phyloP scores from a whole-genome alignment of 345 rosid species.

The Geranium rotundifolium region DNA sequence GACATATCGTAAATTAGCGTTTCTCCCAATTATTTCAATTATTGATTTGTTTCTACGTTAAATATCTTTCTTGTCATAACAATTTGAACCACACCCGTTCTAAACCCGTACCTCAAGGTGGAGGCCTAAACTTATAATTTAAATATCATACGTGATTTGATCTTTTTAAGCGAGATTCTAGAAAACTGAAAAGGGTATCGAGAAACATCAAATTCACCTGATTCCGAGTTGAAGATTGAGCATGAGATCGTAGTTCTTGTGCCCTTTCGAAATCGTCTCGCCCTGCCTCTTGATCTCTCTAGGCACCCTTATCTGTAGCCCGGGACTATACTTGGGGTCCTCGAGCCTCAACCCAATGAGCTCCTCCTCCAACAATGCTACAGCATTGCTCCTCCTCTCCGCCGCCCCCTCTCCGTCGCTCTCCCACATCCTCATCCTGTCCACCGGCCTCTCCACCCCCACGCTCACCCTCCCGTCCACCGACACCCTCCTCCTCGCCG shows the following conservation, averaged over 20 bases:
- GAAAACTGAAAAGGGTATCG: not conserved
- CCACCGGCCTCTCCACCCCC: slow-evolving; percentile 60
- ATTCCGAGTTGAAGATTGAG: slow-evolving; percentile 55
- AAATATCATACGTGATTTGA: slow-evolving; percentile 26
- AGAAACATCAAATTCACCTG: not conserved
- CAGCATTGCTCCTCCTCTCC: slow-evolving; percentile 4
- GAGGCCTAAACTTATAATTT: no score
- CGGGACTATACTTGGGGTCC: slow-evolving; percentile 21
- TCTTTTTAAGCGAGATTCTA: slow-evolving; percentile 16
- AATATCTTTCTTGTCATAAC: no score
- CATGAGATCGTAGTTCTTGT: slow-evolving; percentile 88
- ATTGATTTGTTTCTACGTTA: no score
- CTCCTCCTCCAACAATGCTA: slow-evolving; percentile 20
- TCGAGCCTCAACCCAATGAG: slow-evolving; percentile 29
- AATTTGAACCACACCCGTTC: no score
- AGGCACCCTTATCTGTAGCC: slow-evolving; percentile 53
- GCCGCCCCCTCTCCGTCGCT: slow-evolving; percentile 12
- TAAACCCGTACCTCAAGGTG: no score
- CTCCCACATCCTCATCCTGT: slow-evolving; percentile 65
- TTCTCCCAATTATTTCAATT: no score
- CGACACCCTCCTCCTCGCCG: slow-evolving; percentile 45
- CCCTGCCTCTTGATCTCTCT: slow-evolving; percentile 64
- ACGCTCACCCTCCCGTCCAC: slow-evolving; percentile 83
- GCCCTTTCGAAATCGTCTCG: slow-evolving; percentile 79
- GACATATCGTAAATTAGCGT: no score